A percentile compares a stretch with the other conserved stretches of the same genome.
phyloP scores from a whole-genome alignment of 768 basidiomycete genomes.

The Paxillus involutus region DNA sequence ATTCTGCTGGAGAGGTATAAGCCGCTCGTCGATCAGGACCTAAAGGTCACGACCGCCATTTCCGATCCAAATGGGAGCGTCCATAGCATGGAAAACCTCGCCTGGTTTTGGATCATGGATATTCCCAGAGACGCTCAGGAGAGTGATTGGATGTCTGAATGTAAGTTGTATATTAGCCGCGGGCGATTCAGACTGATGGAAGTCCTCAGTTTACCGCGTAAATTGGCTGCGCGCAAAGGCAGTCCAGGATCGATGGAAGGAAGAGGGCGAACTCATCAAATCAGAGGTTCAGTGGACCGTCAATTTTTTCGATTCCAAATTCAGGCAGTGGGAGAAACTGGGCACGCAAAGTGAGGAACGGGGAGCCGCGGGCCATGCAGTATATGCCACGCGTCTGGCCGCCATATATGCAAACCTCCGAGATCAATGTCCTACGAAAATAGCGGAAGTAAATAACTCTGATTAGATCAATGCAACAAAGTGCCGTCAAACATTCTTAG shows the following conservation, averaged over 20 bases:
- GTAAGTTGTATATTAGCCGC: neutral
- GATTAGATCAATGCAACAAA: too few species aligned
- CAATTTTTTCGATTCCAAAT: neutral
- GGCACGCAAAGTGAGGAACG: too few species aligned
- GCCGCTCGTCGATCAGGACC: neutral
- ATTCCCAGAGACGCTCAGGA: neutral
- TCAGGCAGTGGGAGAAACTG: too few species aligned
- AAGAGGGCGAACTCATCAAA: neutral
- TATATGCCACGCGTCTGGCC: too few species aligned
- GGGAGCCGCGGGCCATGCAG: too few species aligned
- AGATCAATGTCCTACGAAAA: too few species aligned
- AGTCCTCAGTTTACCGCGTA: neutral
- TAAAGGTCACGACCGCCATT: conserved; percentile 2
- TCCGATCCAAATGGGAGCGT: conserved; percentile 3
- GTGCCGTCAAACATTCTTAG: too few species aligned
- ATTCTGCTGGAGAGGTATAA: neutral
- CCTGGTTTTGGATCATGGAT: conserved; percentile 12
- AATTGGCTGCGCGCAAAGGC: conserved; percentile 9
- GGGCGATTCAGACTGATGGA: neutral
- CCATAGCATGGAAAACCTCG: neutral
- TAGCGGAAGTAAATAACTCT: too few species aligned
- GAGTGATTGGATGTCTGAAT: conserved; percentile 10
- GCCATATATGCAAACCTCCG: too few species aligned
- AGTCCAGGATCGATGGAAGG: neutral
- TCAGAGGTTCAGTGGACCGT: neutral